These are phyloP conservation scores for Anisodus tanguticus DNA, from an alignment of 257 asterid species.

Conservation along the genomic window DNA sequence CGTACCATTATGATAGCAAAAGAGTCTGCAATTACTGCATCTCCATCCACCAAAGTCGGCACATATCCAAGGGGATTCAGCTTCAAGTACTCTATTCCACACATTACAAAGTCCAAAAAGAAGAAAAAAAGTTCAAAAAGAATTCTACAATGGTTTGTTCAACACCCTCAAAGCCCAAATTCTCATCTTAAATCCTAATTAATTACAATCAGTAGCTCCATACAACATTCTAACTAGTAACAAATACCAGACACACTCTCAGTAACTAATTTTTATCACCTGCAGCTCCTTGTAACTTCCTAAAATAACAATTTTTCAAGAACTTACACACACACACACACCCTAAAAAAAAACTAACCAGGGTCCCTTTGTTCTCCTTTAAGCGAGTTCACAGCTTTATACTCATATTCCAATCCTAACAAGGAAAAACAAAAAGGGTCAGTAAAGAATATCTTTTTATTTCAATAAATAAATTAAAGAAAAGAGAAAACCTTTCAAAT, in stretches of 20 bases:
- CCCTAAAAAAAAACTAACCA: slow-evolving; percentile 46
- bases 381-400: slow-evolving; percentile 69
- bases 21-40: slow-evolving; percentile 69
- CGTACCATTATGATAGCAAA: slow-evolving; percentile 79
- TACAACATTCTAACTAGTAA: background rate
- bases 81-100: slow-evolving; percentile 72
- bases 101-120: slow-evolving; percentile 23
- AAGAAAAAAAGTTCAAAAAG: background rate
- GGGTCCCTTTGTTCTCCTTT: slow-evolving; percentile 74
- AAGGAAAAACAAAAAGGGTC: background rate
- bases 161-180: background rate
- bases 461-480: background rate
- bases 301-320: background rate
- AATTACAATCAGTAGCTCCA: background rate
- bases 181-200: slow-evolving; percentile 10
- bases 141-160: background rate
- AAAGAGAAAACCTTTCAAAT: slow-evolving; percentile 59
- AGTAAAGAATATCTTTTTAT: background rate
- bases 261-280: background rate
- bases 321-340: background rate
- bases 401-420: slow-evolving; percentile 75
- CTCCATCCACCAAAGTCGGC: slow-evolving; percentile 82
- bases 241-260: background rate
- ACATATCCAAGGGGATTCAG: slow-evolving; percentile 84
- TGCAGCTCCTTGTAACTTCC: background rate